Conservation (phyloP, 2,329 filamentous ascomycete species). For the Fusarium annulatum region DNA sequence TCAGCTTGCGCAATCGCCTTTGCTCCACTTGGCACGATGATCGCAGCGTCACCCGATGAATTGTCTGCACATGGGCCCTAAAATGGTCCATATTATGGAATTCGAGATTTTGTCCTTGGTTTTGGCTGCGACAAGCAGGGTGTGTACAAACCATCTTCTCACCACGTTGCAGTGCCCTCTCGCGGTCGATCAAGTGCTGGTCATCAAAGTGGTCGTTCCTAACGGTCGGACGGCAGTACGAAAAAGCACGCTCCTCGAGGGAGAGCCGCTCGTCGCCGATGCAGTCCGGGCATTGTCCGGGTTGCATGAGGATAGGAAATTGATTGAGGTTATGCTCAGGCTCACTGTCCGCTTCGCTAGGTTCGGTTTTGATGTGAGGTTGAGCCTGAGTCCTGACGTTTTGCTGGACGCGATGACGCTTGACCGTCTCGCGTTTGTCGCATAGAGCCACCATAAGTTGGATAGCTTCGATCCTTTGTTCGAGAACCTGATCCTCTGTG, state of each 20-base stretch:
- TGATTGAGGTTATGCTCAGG: background rate
- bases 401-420: too few relatives aligned
- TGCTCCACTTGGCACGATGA: background rate
- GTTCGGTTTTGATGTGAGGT: background rate
- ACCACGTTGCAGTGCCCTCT: background rate
- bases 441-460: too few relatives aligned
- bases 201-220: background rate
- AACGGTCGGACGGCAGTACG: background rate
- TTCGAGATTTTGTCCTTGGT: background rate
- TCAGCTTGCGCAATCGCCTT: background rate
- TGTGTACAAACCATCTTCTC: background rate
- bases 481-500: too few relatives aligned
- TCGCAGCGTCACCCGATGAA: background rate
- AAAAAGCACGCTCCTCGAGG: background rate
- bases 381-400: background rate
- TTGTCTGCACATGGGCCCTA: background rate
- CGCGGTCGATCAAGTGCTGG: fast-evolving
- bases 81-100: background rate
- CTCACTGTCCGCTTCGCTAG: constrained; percentile 9
- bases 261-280: background rate
- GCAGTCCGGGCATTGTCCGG: background rate
- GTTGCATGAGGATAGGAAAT: background rate
- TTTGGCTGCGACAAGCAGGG: background rate
- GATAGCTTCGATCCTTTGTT: too few relatives aligned
- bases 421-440: too few relatives aligned